Evolutionary conservation across 2,329 filamentous ascomycete species (phyloP), one percentile per base, ranked within the genome.

Genomic region (Pseudogymnoascus destructans): DNA sequence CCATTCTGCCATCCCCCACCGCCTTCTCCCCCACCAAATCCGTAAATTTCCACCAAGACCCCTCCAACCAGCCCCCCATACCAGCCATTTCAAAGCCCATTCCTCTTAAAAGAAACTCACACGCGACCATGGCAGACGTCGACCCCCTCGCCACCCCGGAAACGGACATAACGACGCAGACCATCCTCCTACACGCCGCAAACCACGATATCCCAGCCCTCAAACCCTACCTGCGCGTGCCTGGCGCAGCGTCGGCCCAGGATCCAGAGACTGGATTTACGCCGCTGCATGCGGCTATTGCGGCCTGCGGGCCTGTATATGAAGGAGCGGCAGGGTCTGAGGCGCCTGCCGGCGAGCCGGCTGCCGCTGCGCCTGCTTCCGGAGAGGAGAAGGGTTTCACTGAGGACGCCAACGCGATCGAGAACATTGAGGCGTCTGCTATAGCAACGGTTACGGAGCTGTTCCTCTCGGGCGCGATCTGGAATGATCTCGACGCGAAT

Each of bases 401-500:
- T 42, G 72, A 73, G 27, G 71, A 73, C 19, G 32, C 60, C 8
- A 52, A 52, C 60, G 72, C 73, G 21, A 71, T 73, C 23, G 49
- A 64, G 27, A 65, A 69, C 38, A 70, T 86, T 30, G 79, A 84
- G 52, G 79, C 80, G 36, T 52, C 46, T 52, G 87, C 84, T 2
- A 78, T 79, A 58, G 80, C 83, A 57, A 85, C 85, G 0, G 75
- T 96, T 3, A 79, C 81, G 64, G 80, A 93, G 67, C 77, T 97
- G 6, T 82, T 97, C 61, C 79, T 91, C 67, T 86, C 87, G 64
- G 93, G 93, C 30, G 93, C 89, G 9, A 96, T 97, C 65, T 98
- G 93, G 93, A 98, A 98, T 73, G 91, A 96, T 70, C 76, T 97
- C 59, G 89, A 97, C 70, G 73, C 77, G 64, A 85, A 88, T 65